Evolutionary conservation across 202 grass and related monocot genomes (phyloP), one percentile per base, ranked within the genome.

Genomic region (Eragrostis tef): DNA sequence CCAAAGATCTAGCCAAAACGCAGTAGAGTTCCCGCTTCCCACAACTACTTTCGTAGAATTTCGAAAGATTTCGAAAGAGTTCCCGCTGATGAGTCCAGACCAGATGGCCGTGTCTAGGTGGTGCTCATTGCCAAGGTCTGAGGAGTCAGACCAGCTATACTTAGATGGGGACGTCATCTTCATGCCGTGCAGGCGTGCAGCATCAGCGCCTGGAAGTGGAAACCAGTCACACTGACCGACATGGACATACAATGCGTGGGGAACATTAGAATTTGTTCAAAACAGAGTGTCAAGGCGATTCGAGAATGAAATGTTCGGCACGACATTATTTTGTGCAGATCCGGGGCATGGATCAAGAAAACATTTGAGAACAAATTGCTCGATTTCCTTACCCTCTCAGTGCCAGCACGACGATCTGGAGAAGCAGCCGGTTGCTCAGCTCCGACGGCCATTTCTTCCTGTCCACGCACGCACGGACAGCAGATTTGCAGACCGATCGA

Each of bases 181-280:
- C 67, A 91, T 87, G 74, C 87, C 92, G 11, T 87, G 70, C 44
- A 91, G 64, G 84, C 92, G 11, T 87, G 70, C 44, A 91, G 64
- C 78, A 91, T 85, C 16, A 91, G 73, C 7, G 78, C 89, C 87
- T 94, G 92, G 84, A 94, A 94, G 64, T 94, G 92, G 84, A 94
- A 94, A 64, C 43, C 24, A 13, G 86, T 86, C 73, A 94, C 89
- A 64, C 87, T 94, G 58, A 73, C 8, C 57, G 46, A 57, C 12
- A 53, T 5, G 20, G 15, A 4, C 16, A 56, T 63, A 10, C 20
- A 76, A 5, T 1, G 21, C 25, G 62, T n/a, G 20, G 5, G 20
- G 20, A 9, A 11, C 19, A 15, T 46, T 44, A 20, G 43, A 31
- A 20, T 6, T 10, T 11, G 11, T 44, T 44, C 1, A 7, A 46